phyloP scores from a whole-genome alignment of 179 eudicot species.

The Actinidia arguta region DNA sequence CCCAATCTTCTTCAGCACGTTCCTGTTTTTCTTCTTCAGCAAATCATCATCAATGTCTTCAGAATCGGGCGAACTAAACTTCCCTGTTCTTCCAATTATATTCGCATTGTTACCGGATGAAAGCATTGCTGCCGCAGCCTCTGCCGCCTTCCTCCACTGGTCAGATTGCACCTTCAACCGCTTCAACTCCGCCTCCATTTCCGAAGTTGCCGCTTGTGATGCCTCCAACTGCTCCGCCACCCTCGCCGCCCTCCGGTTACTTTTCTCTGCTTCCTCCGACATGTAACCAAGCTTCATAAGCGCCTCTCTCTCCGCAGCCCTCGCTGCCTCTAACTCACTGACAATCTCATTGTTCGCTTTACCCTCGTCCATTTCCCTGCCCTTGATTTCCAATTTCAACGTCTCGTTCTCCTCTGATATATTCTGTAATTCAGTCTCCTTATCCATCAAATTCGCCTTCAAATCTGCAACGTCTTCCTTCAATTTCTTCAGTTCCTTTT shows the following conservation, averaged over 20 bases:
- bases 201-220: conserved; percentile 57
- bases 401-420: conserved; percentile 61
- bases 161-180: conserved; percentile 84
- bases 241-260: conserved; percentile 49
- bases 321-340: conserved; percentile 48
- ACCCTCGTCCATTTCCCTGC: conserved; percentile 37
- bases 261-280: conserved; percentile 69
- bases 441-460: conserved; percentile 56
- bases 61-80: conserved; percentile 52
- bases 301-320: conserved; percentile 64
- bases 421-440: conserved; percentile 58
- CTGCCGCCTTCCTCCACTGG: conserved; percentile 99
- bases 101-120: conserved; percentile 65
- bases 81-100: conserved; percentile 67
- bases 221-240: conserved; percentile 77
- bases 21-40: conserved; percentile 83
- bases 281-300: conserved; percentile 56
- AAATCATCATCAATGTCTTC: conserved; percentile 78
- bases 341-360: conserved; percentile 22
- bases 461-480: conserved; percentile 43
- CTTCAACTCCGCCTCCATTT: conserved; percentile 82
- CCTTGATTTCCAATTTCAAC: conserved; percentile 52
- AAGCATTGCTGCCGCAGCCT: conserved; percentile 94
- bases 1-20: conserved; percentile 79
- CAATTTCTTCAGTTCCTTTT: conserved; percentile 44